Base-by-base conservation (phyloP, 2,329 filamentous ascomycete genomes). In the Ophiocordyceps camponoti-floridani region DNA sequence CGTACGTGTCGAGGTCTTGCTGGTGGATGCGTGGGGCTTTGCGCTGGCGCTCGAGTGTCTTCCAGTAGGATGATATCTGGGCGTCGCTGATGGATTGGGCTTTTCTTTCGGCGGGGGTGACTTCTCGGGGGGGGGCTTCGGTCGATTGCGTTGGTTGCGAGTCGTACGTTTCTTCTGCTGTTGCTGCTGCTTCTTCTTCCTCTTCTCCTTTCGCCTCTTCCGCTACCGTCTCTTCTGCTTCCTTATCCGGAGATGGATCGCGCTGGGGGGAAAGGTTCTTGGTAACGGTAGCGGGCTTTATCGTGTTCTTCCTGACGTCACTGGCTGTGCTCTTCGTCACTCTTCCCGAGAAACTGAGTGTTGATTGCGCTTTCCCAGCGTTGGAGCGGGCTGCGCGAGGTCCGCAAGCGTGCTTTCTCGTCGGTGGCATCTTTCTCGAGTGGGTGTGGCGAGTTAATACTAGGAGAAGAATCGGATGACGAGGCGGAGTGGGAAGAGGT, bases 11-110 rank as follows among this genome's bases (percentile, higher is more conserved):
- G 52, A 96, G 58, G 2, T 70, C 79, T 53, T 80, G 62, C 62
- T 94, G 86, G 56, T 96, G 91, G 33, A 94, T 78, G 53, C 82
- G 67, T 40, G 75, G 73, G 16, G 84, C 75, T 47, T 70, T 71
- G 52, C 85, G 71, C 54, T 77, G 70, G 38, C 67, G 65, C 65
- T 94, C 85, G 51, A 89, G 76, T 11, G 61, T 61, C 51, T 67
- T 68, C 87, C 87, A 95, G 59, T 94, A 95, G 55, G 68, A 70
- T 53, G 73, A 73, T 49, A 96, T 78, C 53, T 85, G 77, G 42
- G 71, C 65, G 46, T 83, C 72, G 8, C 73, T 74, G 40, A 93
- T 63, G 51, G 75, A 72, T 49, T 75, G 68, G 1, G 86, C 87
- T 47, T 62, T 64, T 23, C 69, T 52, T 53, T 83, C 72, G 6